phyloP scores from a whole-genome alignment of 805 yeast genomes.

The Myxozyma melibiosi region DNA sequence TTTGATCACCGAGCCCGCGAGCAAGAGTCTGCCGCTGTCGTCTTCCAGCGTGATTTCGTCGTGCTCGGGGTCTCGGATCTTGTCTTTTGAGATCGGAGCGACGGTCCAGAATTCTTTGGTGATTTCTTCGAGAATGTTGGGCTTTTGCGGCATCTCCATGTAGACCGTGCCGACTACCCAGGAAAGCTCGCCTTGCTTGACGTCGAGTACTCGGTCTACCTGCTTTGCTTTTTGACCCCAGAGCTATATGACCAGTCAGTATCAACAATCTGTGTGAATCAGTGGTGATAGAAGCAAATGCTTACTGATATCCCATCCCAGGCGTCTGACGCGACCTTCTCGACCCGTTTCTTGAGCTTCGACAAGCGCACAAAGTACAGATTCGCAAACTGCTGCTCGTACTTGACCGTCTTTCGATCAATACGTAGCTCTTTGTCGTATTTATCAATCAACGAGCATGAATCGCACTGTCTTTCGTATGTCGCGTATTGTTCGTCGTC shows the following conservation, averaged over 20 bases:
- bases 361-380: slow-evolving; percentile 58
- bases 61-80: slow-evolving; percentile 57
- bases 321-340: slow-evolving; percentile 50
- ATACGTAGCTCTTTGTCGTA: slow-evolving; percentile 14
- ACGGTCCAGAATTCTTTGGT: slow-evolving; percentile 51
- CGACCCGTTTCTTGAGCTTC: slow-evolving; percentile 51
- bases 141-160: slow-evolving; percentile 80
- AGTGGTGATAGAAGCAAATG: neutral
- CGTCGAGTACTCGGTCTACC: slow-evolving; percentile 60
- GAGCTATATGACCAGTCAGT: slow-evolving; percentile 43
- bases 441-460: slow-evolving; percentile 4
- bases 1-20: slow-evolving; percentile 52
- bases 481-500: slow-evolving; percentile 7
- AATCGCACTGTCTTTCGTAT: slow-evolving; percentile 1
- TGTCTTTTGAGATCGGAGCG: slow-evolving; percentile 44
- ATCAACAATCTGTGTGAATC: neutral
- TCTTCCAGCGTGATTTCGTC: slow-evolving; percentile 81
- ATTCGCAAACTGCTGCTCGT: slow-evolving; percentile 59
- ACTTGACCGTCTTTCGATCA: slow-evolving; percentile 42
- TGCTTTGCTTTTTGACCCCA: slow-evolving; percentile 46
- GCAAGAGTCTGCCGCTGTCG: slow-evolving; percentile 81
- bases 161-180: slow-evolving; percentile 89
- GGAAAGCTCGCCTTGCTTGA: slow-evolving; percentile 59
- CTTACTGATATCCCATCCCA: slow-evolving; percentile 59
- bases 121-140: slow-evolving; percentile 82